Conservation (phyloP, 331 rosid genomes). For the Arachis monticola region DNA sequence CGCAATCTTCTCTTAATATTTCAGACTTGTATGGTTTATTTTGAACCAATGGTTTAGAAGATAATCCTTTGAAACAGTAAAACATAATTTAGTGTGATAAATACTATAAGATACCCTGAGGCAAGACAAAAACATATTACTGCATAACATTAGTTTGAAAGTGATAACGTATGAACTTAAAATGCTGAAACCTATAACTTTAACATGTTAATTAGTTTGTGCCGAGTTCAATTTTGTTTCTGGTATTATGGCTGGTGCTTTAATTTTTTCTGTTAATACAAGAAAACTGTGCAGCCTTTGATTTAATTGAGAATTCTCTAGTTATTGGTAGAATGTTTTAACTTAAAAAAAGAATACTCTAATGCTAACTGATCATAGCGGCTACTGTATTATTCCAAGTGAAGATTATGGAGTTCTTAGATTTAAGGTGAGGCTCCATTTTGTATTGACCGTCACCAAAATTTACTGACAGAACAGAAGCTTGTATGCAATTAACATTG, state of each 20-base stretch:
- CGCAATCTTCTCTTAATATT: neutral
- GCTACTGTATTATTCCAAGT: neutral
- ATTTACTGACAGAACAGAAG: slow-evolving; percentile 25
- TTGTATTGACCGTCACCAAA: slow-evolving; percentile 31
- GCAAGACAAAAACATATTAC: neutral
- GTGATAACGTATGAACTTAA: too few relatives aligned
- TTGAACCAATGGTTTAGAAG: neutral
- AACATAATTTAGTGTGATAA: neutral
- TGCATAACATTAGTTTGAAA: too few relatives aligned
- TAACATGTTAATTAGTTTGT: too few relatives aligned
- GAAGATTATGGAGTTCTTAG: slow-evolving; percentile 27
- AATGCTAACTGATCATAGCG: too few relatives aligned
- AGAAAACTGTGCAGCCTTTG: neutral
- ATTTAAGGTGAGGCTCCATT: slow-evolving; percentile 26
- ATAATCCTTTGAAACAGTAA: slow-evolving; percentile 34
- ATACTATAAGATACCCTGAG: neutral
- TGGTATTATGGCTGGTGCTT: neutral
- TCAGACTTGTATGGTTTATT: neutral
- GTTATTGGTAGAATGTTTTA: too few relatives aligned
- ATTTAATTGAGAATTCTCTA: neutral
- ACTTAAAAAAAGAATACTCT: too few relatives aligned
- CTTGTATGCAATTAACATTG: neutral
- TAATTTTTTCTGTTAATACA: neutral
- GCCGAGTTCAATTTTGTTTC: neutral
- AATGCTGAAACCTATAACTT: too few relatives aligned